phyloP scores from a whole-genome alignment of 2,329 filamentous ascomycete species.

The Neonectria hederae region DNA sequence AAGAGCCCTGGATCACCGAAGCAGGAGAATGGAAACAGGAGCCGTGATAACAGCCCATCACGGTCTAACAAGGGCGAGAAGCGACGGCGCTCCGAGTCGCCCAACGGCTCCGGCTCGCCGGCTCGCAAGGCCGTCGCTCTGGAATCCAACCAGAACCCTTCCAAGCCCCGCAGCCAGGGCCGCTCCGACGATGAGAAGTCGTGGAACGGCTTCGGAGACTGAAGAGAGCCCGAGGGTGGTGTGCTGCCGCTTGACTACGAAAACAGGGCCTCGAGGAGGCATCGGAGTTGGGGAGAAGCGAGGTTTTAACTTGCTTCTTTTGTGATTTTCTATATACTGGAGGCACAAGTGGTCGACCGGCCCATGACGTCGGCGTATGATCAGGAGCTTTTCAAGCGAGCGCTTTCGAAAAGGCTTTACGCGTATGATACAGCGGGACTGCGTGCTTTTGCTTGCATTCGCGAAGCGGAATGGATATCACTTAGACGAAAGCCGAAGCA shows the following conservation, averaged over 20 bases:
- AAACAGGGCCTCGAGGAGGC: slow-evolving; percentile 14
- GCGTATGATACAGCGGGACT: not conserved
- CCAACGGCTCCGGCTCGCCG: slow-evolving; percentile 32
- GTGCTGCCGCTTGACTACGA: not conserved
- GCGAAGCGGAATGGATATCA: slow-evolving; percentile 3
- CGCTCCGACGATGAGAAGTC: slow-evolving; percentile 53
- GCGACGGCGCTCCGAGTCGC: slow-evolving; percentile 44
- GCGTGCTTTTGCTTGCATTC: slow-evolving; percentile 3
- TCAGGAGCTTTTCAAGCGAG: not conserved
- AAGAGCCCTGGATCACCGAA: slow-evolving; percentile 20
- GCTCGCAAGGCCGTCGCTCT: slow-evolving; percentile 45
- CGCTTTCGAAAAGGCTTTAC: not conserved
- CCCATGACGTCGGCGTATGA: not conserved
- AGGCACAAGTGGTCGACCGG: slow-evolving; percentile 3
- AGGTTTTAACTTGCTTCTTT: slow-evolving; percentile 7
- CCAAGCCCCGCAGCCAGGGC: slow-evolving; percentile 24
- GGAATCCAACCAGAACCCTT: slow-evolving; percentile 28
- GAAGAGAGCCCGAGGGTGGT: slow-evolving; percentile 11
- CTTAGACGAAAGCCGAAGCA: slow-evolving; percentile 13
- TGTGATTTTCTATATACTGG: slow-evolving; percentile 7
- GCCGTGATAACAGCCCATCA: slow-evolving; percentile 17
- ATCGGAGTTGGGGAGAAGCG: slow-evolving; percentile 14
- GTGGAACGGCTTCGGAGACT: slow-evolving; percentile 55
- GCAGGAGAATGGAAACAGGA: slow-evolving; percentile 24
- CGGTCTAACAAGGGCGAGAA: slow-evolving; percentile 40